These are phyloP conservation scores for Didymella segeticola DNA, from an alignment of 2,329 filamentous ascomycete genomes.

Conservation along the genomic window DNA sequence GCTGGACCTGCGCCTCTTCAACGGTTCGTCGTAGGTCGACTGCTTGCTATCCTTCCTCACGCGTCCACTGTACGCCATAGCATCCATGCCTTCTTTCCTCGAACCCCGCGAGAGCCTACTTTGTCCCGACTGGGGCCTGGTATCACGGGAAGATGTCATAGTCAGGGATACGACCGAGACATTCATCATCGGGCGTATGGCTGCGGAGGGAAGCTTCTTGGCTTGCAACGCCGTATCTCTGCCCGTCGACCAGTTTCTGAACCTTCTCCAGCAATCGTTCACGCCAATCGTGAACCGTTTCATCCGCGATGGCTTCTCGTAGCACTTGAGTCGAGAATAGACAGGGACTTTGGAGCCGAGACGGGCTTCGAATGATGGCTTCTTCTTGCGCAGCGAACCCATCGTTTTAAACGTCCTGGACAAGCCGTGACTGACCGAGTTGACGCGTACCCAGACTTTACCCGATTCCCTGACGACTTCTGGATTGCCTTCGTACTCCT, in stretches of 20 bases:
- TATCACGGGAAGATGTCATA: background rate
- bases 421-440: slow-evolving; percentile 1
- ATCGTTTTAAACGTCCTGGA: slow-evolving; percentile 2
- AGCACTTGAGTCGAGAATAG: background rate
- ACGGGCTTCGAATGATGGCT: background rate
- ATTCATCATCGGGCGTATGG: background rate
- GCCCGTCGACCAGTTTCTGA: slow-evolving; percentile 8
- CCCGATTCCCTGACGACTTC: background rate
- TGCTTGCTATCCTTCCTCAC: slow-evolving; percentile 3
- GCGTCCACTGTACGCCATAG: background rate
- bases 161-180: background rate
- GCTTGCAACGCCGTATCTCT: slow-evolving; percentile 1
- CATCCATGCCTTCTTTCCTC: background rate
- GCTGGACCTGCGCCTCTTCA: slow-evolving; percentile 3
- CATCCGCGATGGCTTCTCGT: slow-evolving; percentile 3
- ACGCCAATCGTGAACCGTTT: slow-evolving; percentile 3
- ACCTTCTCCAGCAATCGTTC: slow-evolving; percentile 3
- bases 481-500: slow-evolving; percentile 1
- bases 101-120: background rate
- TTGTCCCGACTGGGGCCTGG: background rate
- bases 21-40: background rate
- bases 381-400: background rate
- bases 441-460: slow-evolving; percentile 10
- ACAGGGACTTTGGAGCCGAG: background rate
- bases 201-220: background rate